phyloP scores from a whole-genome alignment of 345 rosid genomes.

The Gossypium bickii region DNA sequence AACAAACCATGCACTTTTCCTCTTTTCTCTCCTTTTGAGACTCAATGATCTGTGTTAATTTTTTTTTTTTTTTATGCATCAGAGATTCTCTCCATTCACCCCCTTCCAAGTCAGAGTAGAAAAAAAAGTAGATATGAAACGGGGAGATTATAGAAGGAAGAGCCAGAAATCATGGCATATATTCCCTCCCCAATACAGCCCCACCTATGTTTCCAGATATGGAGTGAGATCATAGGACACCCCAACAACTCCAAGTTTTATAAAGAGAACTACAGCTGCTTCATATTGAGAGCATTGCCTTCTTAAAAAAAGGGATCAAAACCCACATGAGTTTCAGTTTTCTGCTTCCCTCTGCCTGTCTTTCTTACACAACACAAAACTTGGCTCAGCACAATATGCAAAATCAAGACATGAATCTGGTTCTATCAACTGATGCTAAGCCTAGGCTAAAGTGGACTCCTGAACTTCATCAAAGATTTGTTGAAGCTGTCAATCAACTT shows the following conservation, averaged over 20 bases:
- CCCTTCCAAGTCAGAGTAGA: conserved; percentile 56
- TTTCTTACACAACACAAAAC: conserved; percentile 19
- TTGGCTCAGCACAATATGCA: conserved; percentile 40
- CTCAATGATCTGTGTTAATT: conserved; percentile 33
- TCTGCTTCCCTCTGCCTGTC: conserved; percentile 12
- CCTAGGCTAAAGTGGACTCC: conserved; percentile 97
- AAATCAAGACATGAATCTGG: conserved; percentile 61
- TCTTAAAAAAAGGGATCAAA: conserved; percentile 18
- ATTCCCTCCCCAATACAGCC: conserved; percentile 68
- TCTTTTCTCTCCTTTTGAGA: conserved; percentile 60
- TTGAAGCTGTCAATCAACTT: conserved; percentile 73
- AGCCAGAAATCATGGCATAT: conserved; percentile 68
- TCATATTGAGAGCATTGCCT: conserved; percentile 9
- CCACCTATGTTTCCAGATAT: conserved; percentile 79
- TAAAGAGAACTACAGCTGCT: conserved; percentile 35
- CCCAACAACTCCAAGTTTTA: conserved; percentile 40
- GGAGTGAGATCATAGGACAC: conserved; percentile 57
- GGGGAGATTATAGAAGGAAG: conserved; percentile 39
- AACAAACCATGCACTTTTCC: conserved; percentile 71
- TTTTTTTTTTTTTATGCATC: conserved; percentile 47
- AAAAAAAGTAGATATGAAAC: conserved; percentile 36
- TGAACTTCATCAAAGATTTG: conserved; percentile 85
- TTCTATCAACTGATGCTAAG: conserved; percentile 84
- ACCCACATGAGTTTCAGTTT: conserved; percentile 23
- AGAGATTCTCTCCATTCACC: conserved; percentile 42